Evolutionary conservation across 805 yeast species (phyloP), one percentile per base, ranked within the genome.

Genomic region (Yamadazyma sp.): DNA sequence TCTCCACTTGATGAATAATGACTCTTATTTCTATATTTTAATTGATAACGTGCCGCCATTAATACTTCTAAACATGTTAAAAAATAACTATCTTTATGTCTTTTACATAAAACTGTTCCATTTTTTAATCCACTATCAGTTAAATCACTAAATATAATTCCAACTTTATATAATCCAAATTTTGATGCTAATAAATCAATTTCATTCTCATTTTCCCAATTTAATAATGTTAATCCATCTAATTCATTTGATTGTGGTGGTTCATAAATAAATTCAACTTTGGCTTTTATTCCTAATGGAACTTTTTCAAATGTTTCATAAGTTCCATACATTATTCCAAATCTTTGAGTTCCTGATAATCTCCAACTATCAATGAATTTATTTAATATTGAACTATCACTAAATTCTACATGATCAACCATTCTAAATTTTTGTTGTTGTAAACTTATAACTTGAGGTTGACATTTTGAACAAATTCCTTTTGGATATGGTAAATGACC

Each of bases 331-430:
- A 93, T 61, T 39, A 82, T 70, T 0, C 96, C 98, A 37, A 83
- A 70, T 50, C 98, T 75, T 62, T 93, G 99, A 14, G 76, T 65
- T 2, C 96, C 98, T 0, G 94, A 75, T 34, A 68, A 65, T 60
- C 99, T 80, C 99, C 99, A 93, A 15, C 84, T 66, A 46, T 93
- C 94, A 37, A 93, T 86, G 58, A 93, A 93, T 23, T 73, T 68
- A 57, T 93, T 86, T 35, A 93, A 76, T 17, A 88, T 73, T 9
- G 70, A 67, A 16, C 23, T 17, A 39, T 77, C 78, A 16, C 86
- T 78, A 57, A 89, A 86, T 56, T 93, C 98, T 20, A 93, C 93
- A 62, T 93, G 98, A 57, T 93, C 99, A 19, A 94, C 96, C 95
- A 93, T 86, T 49, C 99, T 75, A 58, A 86, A 93, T 23, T 72